These are phyloP conservation scores for Fusarium sp. DNA, from an alignment of 2,329 filamentous ascomycete genomes.

Conservation along the genomic window DNA sequence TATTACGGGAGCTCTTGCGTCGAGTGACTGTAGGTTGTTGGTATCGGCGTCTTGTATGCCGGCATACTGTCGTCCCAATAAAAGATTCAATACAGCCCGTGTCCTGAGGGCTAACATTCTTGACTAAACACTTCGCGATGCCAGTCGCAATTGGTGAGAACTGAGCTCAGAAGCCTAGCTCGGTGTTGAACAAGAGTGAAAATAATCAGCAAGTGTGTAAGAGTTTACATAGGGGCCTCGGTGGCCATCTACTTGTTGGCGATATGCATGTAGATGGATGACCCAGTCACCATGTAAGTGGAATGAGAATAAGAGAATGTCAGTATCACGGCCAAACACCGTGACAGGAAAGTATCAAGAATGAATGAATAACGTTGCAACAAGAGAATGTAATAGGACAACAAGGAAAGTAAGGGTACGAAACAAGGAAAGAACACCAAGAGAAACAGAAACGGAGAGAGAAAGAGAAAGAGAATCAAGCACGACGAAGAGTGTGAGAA, in stretches of 20 bases:
- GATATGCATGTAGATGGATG: conserved; percentile 45
- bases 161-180: conserved; percentile 25
- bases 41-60: conserved; percentile 55
- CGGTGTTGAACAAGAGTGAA: conserved; percentile 20
- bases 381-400: conserved; percentile 19
- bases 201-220: conserved; percentile 27
- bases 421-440: conserved; percentile 37
- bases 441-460: conserved; percentile 36
- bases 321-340: conserved; percentile 17
- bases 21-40: conserved; percentile 31
- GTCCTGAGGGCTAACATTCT: conserved; percentile 56
- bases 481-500: conserved; percentile 32
- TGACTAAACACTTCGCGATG: conserved; percentile 52
- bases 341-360: conserved; percentile 28
- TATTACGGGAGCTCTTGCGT: conserved; percentile 30
- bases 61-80: conserved; percentile 66
- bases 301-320: conserved; percentile 22
- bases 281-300: conserved; percentile 41
- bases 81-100: conserved; percentile 62
- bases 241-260: conserved; percentile 42
- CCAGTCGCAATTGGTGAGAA: conserved; percentile 43
- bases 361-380: conserved; percentile 25
- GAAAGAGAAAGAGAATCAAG: conserved; percentile 29
- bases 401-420: conserved; percentile 6
- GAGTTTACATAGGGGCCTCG: conserved; percentile 40